Evolutionary conservation across 441 rosid species (phyloP).

Genomic region (Viola pubescens): DNA sequence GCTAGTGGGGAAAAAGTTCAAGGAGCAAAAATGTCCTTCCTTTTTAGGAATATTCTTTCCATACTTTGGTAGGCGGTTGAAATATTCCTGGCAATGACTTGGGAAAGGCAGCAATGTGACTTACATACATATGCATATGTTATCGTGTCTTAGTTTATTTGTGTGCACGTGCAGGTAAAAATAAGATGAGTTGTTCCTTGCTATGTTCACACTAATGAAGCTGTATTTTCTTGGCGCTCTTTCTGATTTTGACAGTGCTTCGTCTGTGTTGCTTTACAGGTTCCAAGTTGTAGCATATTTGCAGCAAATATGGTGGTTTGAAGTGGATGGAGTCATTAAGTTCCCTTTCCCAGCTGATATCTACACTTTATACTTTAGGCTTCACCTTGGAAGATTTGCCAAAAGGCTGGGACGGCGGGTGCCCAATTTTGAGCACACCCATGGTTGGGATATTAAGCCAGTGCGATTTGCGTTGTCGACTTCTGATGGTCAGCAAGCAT

Average conservation of each 20-base stretch:
- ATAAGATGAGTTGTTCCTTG: too few species aligned
- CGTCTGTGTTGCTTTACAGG: constrained; percentile 30
- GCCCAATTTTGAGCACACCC: constrained; percentile 64
- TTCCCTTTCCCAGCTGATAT: constrained; percentile 19
- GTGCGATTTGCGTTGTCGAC: constrained; percentile 58
- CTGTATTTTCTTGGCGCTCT: not conserved
- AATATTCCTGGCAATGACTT: too few species aligned
- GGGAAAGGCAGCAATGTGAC: too few species aligned
- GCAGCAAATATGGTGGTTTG: constrained; percentile 97
- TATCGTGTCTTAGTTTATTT: not conserved
- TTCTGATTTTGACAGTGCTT: constrained; percentile 8
- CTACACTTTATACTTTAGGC: constrained; percentile 58
- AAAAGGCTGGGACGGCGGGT: constrained; percentile 69
- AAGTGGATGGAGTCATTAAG: constrained; percentile 60
- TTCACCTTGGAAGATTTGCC: constrained; percentile 68
- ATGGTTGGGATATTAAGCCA: constrained; percentile 81
- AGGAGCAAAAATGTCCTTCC: too few species aligned
- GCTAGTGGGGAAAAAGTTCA: too few species aligned
- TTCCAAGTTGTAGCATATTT: constrained; percentile 72
- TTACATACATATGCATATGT: too few species aligned
- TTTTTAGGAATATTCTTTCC: too few species aligned
- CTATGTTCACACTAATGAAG: too few species aligned
- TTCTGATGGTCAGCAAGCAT: constrained; percentile 65
- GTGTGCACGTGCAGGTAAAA: not conserved
- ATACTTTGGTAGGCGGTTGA: too few species aligned